These are phyloP conservation scores for Mortierella sp. DNA, from an alignment of 371 early-diverging fungal genomes.

Conservation along the genomic window DNA sequence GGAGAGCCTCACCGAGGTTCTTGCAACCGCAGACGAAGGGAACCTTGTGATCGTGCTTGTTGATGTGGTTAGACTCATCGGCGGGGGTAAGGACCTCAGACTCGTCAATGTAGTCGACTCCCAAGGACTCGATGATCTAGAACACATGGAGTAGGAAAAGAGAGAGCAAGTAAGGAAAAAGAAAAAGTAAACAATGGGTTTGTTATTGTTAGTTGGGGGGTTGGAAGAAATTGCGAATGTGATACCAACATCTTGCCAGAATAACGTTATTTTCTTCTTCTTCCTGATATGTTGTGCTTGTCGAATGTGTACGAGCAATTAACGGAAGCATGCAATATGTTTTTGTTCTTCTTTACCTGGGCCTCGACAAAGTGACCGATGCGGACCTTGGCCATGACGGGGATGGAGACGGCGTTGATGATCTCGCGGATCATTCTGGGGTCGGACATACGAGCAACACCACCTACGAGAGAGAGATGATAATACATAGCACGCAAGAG, in stretches of 20 bases:
- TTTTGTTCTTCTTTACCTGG: conserved; percentile 54
- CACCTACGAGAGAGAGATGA: conserved; percentile 68
- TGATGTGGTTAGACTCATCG: conserved; percentile 94
- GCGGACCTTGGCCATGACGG: conserved; percentile 99
- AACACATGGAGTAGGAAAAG: not conserved
- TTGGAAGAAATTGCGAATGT: not conserved
- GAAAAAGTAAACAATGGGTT: not conserved
- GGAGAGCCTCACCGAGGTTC: conserved; percentile 97
- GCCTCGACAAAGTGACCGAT: conserved; percentile 99
- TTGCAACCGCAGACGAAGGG: conserved; percentile 98
- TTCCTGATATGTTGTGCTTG: not conserved
- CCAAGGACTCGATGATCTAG: conserved; percentile 92
- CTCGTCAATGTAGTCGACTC: conserved; percentile 98
- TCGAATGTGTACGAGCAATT: not conserved
- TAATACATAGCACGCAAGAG: not conserved
- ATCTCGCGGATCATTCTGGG: conserved; percentile 98
- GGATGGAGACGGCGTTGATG: conserved; percentile 95
- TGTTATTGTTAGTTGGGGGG: not conserved
- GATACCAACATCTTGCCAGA: not conserved
- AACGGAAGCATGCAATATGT: not conserved
- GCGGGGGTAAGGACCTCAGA: conserved; percentile 97
- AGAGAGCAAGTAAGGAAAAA: not conserved
- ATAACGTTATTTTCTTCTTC: not conserved
- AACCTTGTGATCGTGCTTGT: conserved; percentile 93
- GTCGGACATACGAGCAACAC: conserved; percentile 99